These are phyloP conservation scores for Agaricus subrufescens DNA, from an alignment of 768 basidiomycete species.

Conservation along the genomic window DNA sequence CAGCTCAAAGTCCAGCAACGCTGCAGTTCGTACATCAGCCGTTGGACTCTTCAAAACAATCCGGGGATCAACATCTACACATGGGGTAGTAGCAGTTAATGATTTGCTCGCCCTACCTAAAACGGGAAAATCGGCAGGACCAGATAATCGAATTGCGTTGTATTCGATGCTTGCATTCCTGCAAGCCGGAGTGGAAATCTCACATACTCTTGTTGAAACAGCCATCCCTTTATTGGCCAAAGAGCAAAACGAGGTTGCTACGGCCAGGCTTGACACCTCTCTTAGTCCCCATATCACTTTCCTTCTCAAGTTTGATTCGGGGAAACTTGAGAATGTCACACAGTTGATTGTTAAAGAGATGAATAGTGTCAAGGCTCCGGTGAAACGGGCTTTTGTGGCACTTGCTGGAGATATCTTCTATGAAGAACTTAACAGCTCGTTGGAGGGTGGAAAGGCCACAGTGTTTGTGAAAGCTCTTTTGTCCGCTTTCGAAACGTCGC, in stretches of 20 bases:
- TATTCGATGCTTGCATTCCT: constrained; percentile 72
- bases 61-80: constrained; percentile 18
- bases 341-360: constrained; percentile 68
- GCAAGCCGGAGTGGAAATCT: constrained; percentile 36
- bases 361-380: constrained; percentile 54
- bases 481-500: constrained; percentile 60
- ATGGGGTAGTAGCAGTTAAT: constrained; percentile 33
- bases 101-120: constrained; percentile 76
- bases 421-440: constrained; percentile 37
- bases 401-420: constrained; percentile 55
- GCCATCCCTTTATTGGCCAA: constrained; percentile 48
- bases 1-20: constrained; percentile 72
- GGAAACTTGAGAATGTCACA: constrained; percentile 38
- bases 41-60: constrained; percentile 51
- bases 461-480: constrained; percentile 51
- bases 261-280: constrained; percentile 46
- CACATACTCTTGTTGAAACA: constrained; percentile 40
- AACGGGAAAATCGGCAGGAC: constrained; percentile 79
- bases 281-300: constrained; percentile 57
- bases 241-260: constrained; percentile 72
- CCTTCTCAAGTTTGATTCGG: constrained; percentile 38
- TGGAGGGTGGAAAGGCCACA: constrained; percentile 37
- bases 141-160: constrained; percentile 79
- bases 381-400: constrained; percentile 57
- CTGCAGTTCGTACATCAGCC: constrained; percentile 51